Conservation (phyloP, 2,329 filamentous ascomycete species). For the Diaporthe citriasiana region DNA sequence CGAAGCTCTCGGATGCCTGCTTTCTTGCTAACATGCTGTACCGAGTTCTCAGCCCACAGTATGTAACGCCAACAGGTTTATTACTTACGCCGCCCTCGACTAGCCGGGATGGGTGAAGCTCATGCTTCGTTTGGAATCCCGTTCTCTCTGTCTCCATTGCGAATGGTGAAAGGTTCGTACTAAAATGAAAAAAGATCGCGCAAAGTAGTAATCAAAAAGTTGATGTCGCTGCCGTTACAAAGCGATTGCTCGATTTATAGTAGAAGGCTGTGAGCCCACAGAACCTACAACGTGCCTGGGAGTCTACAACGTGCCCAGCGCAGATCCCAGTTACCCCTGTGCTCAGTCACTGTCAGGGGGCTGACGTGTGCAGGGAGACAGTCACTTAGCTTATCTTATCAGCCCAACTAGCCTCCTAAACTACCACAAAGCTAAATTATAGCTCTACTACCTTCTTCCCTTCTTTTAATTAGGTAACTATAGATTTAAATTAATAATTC, state of each 20-base stretch:
- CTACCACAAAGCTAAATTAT: too few relatives aligned
- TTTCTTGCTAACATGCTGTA: neutral
- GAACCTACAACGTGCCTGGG: too few relatives aligned
- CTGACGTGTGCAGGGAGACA: too few relatives aligned
- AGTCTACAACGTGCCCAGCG: too few relatives aligned
- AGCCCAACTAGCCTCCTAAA: too few relatives aligned
- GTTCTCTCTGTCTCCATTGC: conserved; percentile 16
- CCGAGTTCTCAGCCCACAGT: neutral
- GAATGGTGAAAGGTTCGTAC: neutral
- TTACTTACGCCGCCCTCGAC: conserved; percentile 15
- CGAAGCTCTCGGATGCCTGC: conserved; percentile 88
- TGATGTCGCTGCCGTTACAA: neutral
- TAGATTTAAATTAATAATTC: too few relatives aligned
- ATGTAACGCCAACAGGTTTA: neutral
- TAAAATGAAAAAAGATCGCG: too few relatives aligned
- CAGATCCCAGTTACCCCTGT: neutral
- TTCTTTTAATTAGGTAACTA: too few relatives aligned
- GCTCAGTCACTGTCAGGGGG: too few relatives aligned
- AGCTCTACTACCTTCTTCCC: too few relatives aligned
- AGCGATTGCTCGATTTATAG: neutral
- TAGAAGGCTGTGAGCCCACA: neutral
- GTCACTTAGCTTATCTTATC: too few relatives aligned
- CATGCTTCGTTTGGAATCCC: conserved; percentile 8
- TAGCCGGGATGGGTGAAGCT: conserved; percentile 4
- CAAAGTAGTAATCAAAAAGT: neutral